Evolutionary conservation across 164 flowering plant genomes (phyloP).

Genomic region (Pachysandra terminalis): DNA sequence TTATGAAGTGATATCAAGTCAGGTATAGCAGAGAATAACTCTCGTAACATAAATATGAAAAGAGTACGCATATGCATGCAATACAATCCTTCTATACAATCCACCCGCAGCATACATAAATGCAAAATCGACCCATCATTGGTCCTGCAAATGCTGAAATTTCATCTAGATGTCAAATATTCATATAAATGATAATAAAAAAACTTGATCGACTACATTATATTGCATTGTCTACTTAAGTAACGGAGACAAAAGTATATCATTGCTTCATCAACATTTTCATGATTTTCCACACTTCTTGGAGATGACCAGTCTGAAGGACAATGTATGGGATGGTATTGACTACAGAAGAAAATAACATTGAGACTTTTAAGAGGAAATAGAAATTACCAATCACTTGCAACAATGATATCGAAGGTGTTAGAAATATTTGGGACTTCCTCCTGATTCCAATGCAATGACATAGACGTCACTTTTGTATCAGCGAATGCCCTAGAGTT

Average conservation of each 20-base stretch:
- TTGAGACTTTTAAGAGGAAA: background rate
- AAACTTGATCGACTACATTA: background rate
- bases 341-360: too few species aligned
- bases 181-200: background rate
- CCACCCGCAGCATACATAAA: background rate
- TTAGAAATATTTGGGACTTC: conserved; percentile 25
- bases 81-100: background rate
- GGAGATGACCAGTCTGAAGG: background rate
- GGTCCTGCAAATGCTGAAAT: background rate
- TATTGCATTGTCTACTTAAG: conserved; percentile 5
- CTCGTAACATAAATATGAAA: background rate
- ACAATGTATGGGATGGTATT: background rate
- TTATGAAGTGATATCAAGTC: conserved; percentile 15
- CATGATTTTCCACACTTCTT: background rate
- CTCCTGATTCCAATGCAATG: conserved; percentile 73
- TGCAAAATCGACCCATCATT: background rate
- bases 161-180: too few species aligned
- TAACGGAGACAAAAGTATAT: background rate
- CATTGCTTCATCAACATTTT: background rate
- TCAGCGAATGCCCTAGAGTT: conserved; percentile 56
- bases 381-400: background rate
- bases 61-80: background rate
- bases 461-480: conserved; percentile 56
- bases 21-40: background rate
- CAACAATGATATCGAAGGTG: conserved; percentile 15